These are phyloP conservation scores for Bruguiera parviflora DNA, from an alignment of 345 rosid species.

Conservation along the genomic window DNA sequence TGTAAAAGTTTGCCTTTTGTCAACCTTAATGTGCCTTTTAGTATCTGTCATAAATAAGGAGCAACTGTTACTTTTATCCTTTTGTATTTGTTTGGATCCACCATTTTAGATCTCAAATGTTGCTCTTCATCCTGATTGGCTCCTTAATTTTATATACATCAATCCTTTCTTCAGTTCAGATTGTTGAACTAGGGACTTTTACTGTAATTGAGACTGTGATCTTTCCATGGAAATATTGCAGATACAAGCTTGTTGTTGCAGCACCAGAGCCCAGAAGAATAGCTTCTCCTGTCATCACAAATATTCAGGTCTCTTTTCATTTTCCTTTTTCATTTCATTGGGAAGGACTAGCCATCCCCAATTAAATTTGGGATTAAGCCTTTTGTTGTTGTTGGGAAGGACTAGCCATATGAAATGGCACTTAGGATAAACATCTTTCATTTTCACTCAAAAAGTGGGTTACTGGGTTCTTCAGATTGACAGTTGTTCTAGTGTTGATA, in stretches of 20 bases:
- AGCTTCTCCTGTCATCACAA: conserved; percentile 69
- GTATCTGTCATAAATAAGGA: too few relatives aligned
- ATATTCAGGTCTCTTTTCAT: conserved; percentile 63
- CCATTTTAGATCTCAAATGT: neutral
- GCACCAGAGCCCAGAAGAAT: conserved; percentile 81
- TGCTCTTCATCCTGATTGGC: neutral
- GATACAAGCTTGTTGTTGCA: conserved; percentile 83
- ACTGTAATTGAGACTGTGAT: neutral
- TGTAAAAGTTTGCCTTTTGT: too few relatives aligned
- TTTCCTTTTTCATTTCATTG: neutral
- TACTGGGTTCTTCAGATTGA: neutral
- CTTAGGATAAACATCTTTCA: neutral
- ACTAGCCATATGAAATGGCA: conserved; percentile 1
- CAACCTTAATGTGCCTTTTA: too few relatives aligned
- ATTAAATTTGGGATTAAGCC: too few relatives aligned
- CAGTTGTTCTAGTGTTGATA: neutral
- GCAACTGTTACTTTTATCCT: neutral
- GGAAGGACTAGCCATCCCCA: neutral
- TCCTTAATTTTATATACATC: neutral
- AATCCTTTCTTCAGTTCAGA: conserved; percentile 10
- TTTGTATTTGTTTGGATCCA: neutral
- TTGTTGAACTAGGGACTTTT: neutral
- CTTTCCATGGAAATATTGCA: conserved; percentile 33
- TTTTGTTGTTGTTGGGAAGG: neutral
- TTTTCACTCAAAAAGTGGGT: neutral